Percentiles rank a stretch among this genome's conserved stretches.
These are phyloP conservation scores for Ascochyta pisi DNA, from an alignment of 2,329 filamentous ascomycete species.

Conservation along the genomic window DNA sequence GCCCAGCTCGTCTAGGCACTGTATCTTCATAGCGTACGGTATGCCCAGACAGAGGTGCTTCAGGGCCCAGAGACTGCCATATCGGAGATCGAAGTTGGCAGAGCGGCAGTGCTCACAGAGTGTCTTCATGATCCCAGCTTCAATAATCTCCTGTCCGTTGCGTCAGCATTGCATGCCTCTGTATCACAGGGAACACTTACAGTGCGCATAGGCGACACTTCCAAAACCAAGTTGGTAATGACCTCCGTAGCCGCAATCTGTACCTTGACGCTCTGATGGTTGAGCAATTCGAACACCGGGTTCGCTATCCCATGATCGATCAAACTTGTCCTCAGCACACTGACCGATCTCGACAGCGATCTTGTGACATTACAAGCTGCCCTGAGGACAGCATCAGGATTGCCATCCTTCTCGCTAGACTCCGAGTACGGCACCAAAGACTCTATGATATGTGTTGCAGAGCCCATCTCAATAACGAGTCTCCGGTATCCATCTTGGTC, in stretches of 20 bases:
- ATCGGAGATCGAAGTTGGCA: conserved; percentile 75
- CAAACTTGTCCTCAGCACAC: conserved; percentile 81
- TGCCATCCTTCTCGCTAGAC: conserved; percentile 67
- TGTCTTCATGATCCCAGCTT: conserved; percentile 75
- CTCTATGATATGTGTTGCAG: conserved; percentile 81
- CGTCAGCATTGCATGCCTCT: conserved; percentile 15
- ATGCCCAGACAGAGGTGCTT: conserved; percentile 85
- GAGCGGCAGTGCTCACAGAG: conserved; percentile 87
- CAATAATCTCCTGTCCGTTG: conserved; percentile 64
- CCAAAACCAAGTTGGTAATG: conserved; percentile 83
- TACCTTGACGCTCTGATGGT: conserved; percentile 76
- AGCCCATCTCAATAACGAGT: conserved; percentile 79
- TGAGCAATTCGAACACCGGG: conserved; percentile 78
- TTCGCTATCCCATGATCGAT: conserved; percentile 84
- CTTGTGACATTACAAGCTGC: conserved; percentile 84
- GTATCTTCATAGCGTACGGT: conserved; percentile 74
- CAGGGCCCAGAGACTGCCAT: conserved; percentile 90
- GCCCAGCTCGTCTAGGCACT: conserved; percentile 77
- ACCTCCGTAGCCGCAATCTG: conserved; percentile 85
- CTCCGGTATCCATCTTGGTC: conserved; percentile 87
- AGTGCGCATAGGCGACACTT: conserved; percentile 90
- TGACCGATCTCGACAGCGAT: conserved; percentile 84
- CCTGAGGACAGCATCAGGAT: conserved; percentile 78
- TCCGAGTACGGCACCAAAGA: conserved; percentile 72
- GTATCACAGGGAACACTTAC: conserved; percentile 58